phyloP scores from a whole-genome alignment of 768 basidiomycete genomes.

The Naematelia aurantialba region DNA sequence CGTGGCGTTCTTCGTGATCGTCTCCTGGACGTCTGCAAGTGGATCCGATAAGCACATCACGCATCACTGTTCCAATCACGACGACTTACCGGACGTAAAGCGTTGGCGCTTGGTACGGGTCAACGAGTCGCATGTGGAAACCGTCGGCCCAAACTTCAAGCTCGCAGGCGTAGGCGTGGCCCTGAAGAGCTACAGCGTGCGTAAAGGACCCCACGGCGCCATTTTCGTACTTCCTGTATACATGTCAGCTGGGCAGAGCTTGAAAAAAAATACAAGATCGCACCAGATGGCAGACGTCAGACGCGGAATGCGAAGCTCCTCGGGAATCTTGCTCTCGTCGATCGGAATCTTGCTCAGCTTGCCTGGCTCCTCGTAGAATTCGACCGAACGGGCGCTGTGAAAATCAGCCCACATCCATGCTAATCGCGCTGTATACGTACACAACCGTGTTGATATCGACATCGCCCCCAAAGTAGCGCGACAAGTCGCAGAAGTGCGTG shows the following conservation, averaged over 20 bases:
- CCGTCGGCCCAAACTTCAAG: slow-evolving; percentile 92
- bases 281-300: slow-evolving; percentile 86
- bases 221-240: slow-evolving; percentile 71
- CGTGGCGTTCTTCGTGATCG: slow-evolving; percentile 50
- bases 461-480: slow-evolving; percentile 94
- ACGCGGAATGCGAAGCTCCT: slow-evolving; percentile 87
- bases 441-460: slow-evolving; percentile 67
- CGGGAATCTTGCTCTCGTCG: slow-evolving; percentile 78
- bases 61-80: slow-evolving; percentile 30
- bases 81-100: slow-evolving; percentile 65
- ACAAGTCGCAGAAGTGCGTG: slow-evolving; percentile 95
- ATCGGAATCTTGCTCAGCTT: slow-evolving; percentile 71
- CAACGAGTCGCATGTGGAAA: slow-evolving; percentile 59
- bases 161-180: slow-evolving; percentile 88
- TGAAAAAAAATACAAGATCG: slow-evolving; percentile 6
- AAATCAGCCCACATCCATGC: slow-evolving; percentile 6
- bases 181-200: slow-evolving; percentile 87
- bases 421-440: slow-evolving; percentile 49
- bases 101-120: slow-evolving; percentile 89
- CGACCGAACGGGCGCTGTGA: slow-evolving; percentile 68
- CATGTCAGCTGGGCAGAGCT: background rate
- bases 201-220: slow-evolving; percentile 91
- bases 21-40: slow-evolving; percentile 41
- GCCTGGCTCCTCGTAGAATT: slow-evolving; percentile 88
- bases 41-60: too few relatives aligned